Evolutionary conservation across 2,329 filamentous ascomycete genomes (phyloP).

Genomic region (Penicillium crustosum): DNA sequence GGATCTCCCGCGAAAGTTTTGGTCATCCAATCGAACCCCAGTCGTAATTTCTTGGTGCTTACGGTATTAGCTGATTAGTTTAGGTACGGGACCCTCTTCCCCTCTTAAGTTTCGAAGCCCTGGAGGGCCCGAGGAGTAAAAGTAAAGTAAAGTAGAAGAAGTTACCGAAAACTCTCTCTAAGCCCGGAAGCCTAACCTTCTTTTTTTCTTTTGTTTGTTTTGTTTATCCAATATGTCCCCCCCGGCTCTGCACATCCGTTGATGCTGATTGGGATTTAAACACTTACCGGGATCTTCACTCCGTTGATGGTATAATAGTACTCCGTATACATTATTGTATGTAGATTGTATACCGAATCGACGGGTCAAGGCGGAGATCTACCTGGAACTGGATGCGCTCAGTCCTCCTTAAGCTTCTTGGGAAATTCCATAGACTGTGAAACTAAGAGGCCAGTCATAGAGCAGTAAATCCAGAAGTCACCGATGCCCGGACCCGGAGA

Average conservation of each 20-base stretch:
- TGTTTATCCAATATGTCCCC: constrained; percentile 2
- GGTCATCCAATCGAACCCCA: constrained; percentile 27
- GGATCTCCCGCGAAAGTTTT: constrained; percentile 40
- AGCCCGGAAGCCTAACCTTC: constrained; percentile 23
- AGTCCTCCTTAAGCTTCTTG: background rate
- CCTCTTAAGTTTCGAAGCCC: constrained; percentile 1
- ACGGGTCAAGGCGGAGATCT: constrained; percentile 1
- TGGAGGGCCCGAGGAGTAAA: background rate
- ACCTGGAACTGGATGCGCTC: constrained; percentile 2
- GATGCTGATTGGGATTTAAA: constrained; percentile 15
- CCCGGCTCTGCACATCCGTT: constrained; percentile 16
- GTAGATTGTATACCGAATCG: background rate
- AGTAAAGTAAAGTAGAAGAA: constrained; percentile 17
- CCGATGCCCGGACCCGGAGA: constrained; percentile 1
- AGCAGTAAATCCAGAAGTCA: background rate
- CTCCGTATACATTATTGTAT: background rate
- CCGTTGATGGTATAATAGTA: background rate
- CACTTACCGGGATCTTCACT: background rate
- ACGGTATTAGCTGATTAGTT: background rate
- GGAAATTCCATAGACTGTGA: background rate
- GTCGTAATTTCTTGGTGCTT: background rate
- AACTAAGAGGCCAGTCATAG: background rate
- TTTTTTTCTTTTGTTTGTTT: background rate
- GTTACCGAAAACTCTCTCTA: constrained; percentile 25
- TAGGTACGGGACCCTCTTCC: constrained; percentile 27